Conservation (phyloP, 768 basidiomycete genomes). For the Tulasnella sp. region DNA sequence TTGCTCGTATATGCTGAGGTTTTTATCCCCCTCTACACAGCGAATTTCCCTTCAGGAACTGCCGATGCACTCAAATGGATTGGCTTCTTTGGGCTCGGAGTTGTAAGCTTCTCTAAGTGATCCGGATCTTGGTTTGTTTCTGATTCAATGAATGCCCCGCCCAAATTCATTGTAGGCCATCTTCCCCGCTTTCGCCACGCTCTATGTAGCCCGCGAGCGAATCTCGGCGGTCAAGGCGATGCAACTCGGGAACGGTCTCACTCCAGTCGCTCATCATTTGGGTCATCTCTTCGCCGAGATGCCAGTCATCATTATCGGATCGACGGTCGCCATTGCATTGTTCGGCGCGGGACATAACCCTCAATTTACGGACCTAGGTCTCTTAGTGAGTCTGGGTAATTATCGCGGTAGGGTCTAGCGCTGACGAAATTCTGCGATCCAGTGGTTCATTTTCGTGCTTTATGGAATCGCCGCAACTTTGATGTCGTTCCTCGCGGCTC, state of each 20-base stretch:
- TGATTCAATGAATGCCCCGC: background rate
- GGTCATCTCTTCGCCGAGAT: conserved; percentile 70
- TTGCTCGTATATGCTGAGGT: background rate
- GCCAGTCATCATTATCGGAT: conserved; percentile 43
- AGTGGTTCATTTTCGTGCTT: conserved; percentile 63
- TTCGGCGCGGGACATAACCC: conserved; percentile 40
- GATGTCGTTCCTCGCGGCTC: conserved; percentile 54
- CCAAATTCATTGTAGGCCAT: conserved; percentile 37
- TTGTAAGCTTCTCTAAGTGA: conserved; percentile 37
- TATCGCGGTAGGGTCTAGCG: background rate
- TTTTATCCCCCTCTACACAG: background rate
- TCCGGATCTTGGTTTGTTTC: background rate
- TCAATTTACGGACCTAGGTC: conserved; percentile 58
- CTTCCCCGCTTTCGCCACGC: conserved; percentile 69
- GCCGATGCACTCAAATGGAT: conserved; percentile 57
- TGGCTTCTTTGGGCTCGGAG: conserved; percentile 58
- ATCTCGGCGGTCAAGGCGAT: conserved; percentile 63
- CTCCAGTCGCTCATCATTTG: conserved; percentile 36
- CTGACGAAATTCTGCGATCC: background rate
- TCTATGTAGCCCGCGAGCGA: conserved; percentile 66
- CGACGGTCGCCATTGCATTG: conserved; percentile 52
- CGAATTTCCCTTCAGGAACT: conserved; percentile 36
- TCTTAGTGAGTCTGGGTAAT: conserved; percentile 36
- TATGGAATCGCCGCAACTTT: conserved; percentile 59
- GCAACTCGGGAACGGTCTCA: conserved; percentile 66